These are phyloP conservation scores for Picea sitchensis DNA, from an alignment of 75 land plant species.

Conservation along the genomic window DNA sequence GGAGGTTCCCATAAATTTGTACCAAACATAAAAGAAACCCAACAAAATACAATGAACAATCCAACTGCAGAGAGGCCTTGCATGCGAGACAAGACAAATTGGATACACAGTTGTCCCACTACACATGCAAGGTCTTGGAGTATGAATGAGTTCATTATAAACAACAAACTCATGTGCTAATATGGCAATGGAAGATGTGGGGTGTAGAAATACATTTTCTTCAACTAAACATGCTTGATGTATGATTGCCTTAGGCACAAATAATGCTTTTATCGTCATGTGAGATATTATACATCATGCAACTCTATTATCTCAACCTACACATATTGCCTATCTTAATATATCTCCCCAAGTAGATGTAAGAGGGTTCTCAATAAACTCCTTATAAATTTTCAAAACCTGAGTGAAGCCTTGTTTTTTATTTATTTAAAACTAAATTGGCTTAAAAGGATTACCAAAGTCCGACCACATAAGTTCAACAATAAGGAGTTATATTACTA, in stretches of 20 bases:
- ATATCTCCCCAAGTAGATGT: conserved; percentile 55
- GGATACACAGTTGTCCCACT: conserved; percentile 65
- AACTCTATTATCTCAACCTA: conserved; percentile 99
- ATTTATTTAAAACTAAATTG: too few relatives aligned
- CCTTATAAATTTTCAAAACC: conserved; percentile 33
- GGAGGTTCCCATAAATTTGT: conserved; percentile 87
- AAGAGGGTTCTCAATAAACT: conserved; percentile 29
- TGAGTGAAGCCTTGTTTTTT: conserved; percentile 28
- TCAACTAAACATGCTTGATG: conserved; percentile 68
- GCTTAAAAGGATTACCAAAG: too few relatives aligned
- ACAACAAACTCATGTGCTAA: conserved; percentile 80
- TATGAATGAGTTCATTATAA: conserved; percentile 69
- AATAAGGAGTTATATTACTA: too few relatives aligned
- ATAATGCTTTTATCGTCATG: conserved; percentile 14
- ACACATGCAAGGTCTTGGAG: conserved; percentile 75
- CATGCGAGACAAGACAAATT: conserved; percentile 70
- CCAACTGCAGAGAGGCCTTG: conserved; percentile 71
- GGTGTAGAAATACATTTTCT: conserved; percentile 70
- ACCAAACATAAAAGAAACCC: conserved; percentile 68
- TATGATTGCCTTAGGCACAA: conserved; percentile 30
- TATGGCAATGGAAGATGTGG: conserved; percentile 55
- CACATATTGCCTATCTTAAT: conserved; percentile 85
- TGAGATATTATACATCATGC: conserved; percentile 37
- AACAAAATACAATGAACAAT: conserved; percentile 45
- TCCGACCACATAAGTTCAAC: too few relatives aligned